A percentile compares a stretch with the other conserved stretches of the same genome.
Evolutionary conservation across 1,284 basidiomycete species (phyloP).

Genomic region (Apiotrichum laibachii): DNA sequence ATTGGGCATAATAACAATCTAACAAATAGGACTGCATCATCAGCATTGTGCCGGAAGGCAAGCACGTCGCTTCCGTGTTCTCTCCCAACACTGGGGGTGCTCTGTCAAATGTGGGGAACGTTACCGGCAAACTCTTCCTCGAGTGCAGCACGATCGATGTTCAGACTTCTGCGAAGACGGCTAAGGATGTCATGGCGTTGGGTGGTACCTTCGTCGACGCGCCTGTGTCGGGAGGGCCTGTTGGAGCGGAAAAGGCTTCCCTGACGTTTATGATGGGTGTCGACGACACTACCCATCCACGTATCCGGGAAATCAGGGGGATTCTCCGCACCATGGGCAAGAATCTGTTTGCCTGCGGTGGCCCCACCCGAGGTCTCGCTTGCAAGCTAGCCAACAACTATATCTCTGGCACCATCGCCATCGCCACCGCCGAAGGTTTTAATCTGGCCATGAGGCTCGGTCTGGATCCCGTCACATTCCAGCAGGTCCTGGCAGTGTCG

Average conservation of each 20-base stretch:
- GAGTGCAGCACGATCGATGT: slow-evolving; percentile 15
- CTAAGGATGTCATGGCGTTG: background rate
- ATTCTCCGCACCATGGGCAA: slow-evolving; percentile 10
- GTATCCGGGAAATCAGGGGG: background rate
- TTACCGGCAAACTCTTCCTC: slow-evolving; percentile 12
- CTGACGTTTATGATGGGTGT: slow-evolving; percentile 16
- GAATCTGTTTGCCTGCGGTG: slow-evolving; percentile 14
- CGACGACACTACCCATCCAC: slow-evolving; percentile 1
- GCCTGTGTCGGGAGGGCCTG: slow-evolving; percentile 13
- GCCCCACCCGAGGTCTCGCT: slow-evolving; percentile 11
- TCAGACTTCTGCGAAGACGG: background rate
- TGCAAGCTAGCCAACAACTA: slow-evolving; percentile 19
- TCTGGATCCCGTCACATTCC: slow-evolving; percentile 10
- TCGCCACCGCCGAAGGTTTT: slow-evolving; percentile 15
- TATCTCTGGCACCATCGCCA: slow-evolving; percentile 15
- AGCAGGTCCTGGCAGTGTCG: background rate
- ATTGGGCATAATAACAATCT: background rate
- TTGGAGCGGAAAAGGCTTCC: background rate
- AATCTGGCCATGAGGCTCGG: slow-evolving; percentile 17
- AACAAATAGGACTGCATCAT: slow-evolving; percentile 7
- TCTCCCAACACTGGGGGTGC: background rate
- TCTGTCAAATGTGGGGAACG: background rate
- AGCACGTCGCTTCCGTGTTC: slow-evolving; percentile 9
- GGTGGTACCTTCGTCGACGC: slow-evolving; percentile 12
- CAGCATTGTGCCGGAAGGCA: slow-evolving; percentile 12